Conservation (phyloP, 2,329 filamentous ascomycete species). For the Pezizomycotina sp. region DNA sequence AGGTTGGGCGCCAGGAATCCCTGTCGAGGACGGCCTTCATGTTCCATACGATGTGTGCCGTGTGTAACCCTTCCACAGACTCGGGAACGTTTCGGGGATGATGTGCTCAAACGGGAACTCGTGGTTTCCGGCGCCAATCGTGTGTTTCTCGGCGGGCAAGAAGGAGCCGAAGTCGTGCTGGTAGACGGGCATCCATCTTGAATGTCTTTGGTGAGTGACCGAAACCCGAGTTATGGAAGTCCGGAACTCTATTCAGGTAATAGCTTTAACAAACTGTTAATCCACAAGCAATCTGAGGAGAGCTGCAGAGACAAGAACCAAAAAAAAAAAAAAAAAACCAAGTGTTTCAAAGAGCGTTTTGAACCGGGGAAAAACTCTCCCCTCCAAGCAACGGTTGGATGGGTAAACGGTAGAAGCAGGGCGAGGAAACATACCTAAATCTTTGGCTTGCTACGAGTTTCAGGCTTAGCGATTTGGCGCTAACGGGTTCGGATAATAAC, state of each 20-base stretch:
- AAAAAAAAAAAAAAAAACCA: too few species aligned
- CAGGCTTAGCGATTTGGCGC: slow-evolving; percentile 56
- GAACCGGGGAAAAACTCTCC: too few species aligned
- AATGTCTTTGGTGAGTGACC: neutral
- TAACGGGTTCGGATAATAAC: slow-evolving; percentile 51
- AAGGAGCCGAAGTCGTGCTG: neutral
- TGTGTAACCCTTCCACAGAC: slow-evolving; percentile 75
- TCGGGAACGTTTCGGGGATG: slow-evolving; percentile 50
- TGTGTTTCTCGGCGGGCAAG: slow-evolving; percentile 34
- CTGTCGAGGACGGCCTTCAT: slow-evolving; percentile 78
- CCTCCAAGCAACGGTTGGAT: too few species aligned
- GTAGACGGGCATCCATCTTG: slow-evolving; percentile 16
- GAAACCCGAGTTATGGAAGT: neutral
- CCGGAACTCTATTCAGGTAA: too few species aligned
- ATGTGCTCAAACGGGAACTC: slow-evolving; percentile 66
- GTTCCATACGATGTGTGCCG: slow-evolving; percentile 77
- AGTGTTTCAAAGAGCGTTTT: too few species aligned
- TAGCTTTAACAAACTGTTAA: too few species aligned
- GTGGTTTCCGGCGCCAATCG: slow-evolving; percentile 58
- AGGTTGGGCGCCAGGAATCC: slow-evolving; percentile 31
- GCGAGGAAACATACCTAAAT: slow-evolving; percentile 42
- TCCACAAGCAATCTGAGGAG: too few species aligned
- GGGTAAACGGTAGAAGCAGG: slow-evolving; percentile 7
- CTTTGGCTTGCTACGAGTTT: slow-evolving; percentile 54
- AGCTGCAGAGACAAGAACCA: too few species aligned